Base-by-base conservation (phyloP, 176 grass and related monocot species). In the Pontederia crassipes region DNA sequence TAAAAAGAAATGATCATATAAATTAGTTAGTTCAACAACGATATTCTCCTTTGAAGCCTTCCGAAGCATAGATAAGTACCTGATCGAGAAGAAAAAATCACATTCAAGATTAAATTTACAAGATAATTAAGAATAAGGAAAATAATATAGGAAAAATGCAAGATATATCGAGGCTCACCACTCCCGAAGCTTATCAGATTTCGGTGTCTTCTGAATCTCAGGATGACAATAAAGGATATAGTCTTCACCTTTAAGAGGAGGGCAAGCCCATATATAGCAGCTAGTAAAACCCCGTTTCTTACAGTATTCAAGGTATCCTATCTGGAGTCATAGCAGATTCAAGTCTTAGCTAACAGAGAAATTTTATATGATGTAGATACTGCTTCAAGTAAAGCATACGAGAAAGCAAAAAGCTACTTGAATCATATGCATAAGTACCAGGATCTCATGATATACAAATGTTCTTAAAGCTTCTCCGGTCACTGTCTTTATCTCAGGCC, bases 151-250 rank as follows among this genome's bases (percentile, higher is more conserved):
- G 4, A 49, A 63, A 3, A 29, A 61, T 45, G 54, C 11, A 13
- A 52, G 12, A 9, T 26, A 9, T 26, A 3, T 62, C 10, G 45
- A 17, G 11, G 11, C 64, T 20, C 28, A 82, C 92, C 92, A 96
- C 72, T 96, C 92, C n/a, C 92, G 80, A 53, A 96, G 69, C 87
- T 96, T 96, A 63, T 96, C 92, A 49, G 92, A 96, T 76, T 96
- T 96, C 28, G 92, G 87, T 62, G 92, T 96, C 77, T 96, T 96
- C 69, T 96, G 92, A 80, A 96, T 96, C 81, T 96, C 92, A 82
- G 92, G 90, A 84, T 95, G 90, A 58, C 90, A 95, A 79, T 95
- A 95, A 71, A 95, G 86, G 76, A 95, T 95, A 76, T 96, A 96
- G 77, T 96, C 92, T 90, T 96, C 92, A 58, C 92, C 92, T 51